Evolutionary conservation across 2,329 filamentous ascomycete genomes (phyloP).

Genomic region (Cyanodermella asteris): DNA sequence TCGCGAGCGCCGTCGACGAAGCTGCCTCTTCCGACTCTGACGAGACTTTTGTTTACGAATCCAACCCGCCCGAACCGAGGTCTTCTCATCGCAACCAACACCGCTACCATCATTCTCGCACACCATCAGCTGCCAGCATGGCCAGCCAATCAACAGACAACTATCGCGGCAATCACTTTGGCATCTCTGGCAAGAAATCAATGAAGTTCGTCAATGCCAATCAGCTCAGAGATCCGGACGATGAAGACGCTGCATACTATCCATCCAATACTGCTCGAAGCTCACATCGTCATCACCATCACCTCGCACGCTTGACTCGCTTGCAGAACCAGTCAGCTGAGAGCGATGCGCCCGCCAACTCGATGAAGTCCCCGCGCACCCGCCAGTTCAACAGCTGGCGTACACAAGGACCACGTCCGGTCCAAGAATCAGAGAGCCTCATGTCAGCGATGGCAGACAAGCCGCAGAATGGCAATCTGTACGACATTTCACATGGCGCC

Average conservation of each 20-base stretch:
- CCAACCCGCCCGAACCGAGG: conserved; percentile 52
- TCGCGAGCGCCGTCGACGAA: conserved; percentile 88
- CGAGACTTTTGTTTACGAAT: conserved; percentile 97
- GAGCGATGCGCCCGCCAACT: too few species aligned
- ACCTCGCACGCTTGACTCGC: conserved; percentile 61
- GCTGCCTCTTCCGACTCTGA: conserved; percentile 93
- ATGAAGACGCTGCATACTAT: conserved; percentile 46
- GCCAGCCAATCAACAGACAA: conserved; percentile 27
- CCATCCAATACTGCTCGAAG: conserved; percentile 22
- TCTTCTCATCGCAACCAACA: conserved; percentile 33
- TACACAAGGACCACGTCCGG: too few species aligned
- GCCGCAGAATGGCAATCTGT: too few species aligned
- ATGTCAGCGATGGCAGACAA: too few species aligned
- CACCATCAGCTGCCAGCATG: conserved; percentile 74
- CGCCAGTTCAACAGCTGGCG: too few species aligned
- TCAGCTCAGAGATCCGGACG: conserved; percentile 37
- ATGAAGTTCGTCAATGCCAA: conserved; percentile 89
- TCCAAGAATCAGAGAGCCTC: too few species aligned
- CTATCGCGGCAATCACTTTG: conserved; percentile 28
- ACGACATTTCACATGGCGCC: too few species aligned
- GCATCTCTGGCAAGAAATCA: conserved; percentile 57
- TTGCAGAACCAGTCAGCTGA: too few species aligned
- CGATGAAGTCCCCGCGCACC: too few species aligned
- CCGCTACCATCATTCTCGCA: conserved; percentile 79
- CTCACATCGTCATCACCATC: conserved; percentile 50